Evolutionary conservation across 257 asterid genomes (phyloP).

Genomic region (Leonotis leonurus): DNA sequence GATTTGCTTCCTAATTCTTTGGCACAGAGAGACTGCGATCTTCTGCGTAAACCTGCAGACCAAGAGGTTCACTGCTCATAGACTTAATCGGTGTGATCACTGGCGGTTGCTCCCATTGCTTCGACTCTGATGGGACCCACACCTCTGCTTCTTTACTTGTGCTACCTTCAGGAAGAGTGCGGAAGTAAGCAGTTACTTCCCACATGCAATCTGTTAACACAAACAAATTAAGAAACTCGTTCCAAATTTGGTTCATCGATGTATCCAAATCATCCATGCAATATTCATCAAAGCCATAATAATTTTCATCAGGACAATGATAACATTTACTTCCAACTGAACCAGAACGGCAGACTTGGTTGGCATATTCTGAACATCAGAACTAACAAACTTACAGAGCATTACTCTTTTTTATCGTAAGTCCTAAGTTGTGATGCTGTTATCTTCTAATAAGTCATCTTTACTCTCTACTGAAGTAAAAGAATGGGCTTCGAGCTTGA

Average conservation of each 20-base stretch:
- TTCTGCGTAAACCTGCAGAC: constrained; percentile 76
- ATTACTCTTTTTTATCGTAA: background rate
- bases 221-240: background rate
- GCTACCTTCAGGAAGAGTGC: constrained; percentile 48
- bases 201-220: constrained; percentile 66
- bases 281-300: background rate
- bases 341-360: no score
- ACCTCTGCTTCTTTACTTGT: constrained; percentile 50
- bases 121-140: constrained; percentile 78
- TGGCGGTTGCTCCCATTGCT: constrained; percentile 86
- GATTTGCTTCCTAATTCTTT: constrained; percentile 6
- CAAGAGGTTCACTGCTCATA: constrained; percentile 76
- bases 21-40: constrained; percentile 53
- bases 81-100: constrained; percentile 75
- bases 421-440: background rate
- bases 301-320: background rate
- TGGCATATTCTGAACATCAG: no score
- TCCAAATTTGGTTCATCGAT: background rate
- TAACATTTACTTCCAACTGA: background rate
- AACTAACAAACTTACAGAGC: background rate
- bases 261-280: background rate
- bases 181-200: constrained; percentile 81
- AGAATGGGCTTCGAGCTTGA: background rate
- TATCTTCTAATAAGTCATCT: background rate
- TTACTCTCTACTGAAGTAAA: background rate